Evolutionary conservation across 2,329 filamentous ascomycete species (phyloP), one percentile per base, ranked within the genome.

Genomic region (Claviceps digitariae): DNA sequence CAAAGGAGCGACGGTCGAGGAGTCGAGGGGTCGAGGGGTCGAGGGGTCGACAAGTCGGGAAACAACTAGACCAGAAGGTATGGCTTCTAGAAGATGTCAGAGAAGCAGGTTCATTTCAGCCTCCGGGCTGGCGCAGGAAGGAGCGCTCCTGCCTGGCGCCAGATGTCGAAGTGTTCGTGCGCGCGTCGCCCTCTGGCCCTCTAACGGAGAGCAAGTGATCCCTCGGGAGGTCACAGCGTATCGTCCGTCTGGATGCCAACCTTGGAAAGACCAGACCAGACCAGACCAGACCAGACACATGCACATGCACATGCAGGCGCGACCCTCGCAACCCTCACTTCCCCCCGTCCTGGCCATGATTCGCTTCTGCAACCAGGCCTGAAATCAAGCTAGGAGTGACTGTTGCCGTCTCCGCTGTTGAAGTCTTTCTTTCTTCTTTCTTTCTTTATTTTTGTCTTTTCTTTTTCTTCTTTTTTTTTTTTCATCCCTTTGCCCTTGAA

Each of bases 61-160:
- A 15, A n/a, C 36, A n/a, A 38, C 4, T n/a, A n/a, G n/a, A n/a
- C n/a, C n/a, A n/a, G n/a, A 54, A 23, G 20, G 47, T 31, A 27
- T 40, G 50, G 54, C 63, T 65, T 65, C 63, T 64, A 65, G 63
- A 65, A 65, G 63, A 58, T 58, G 61, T 65, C 58, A 45, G 59
- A 54, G 59, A 61, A 63, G 59, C 55, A 55, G 45, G 45, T 48
- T 60, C 43, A 34, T 25, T 25, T 15, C 48, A 50, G 41, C 49
- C 21, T 40, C 48, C 15, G 36, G 36, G 6, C 38, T 15, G 36
- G 25, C 23, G 17, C 52, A 36, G 21, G 41, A 44, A 21, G 21
- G 21, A 44, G 21, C 41, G 20, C 20, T 44, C 41, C 21, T 45
- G 31, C 27, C 27, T 4, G 27, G 4, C 27, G 43, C 43, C 21